Percentiles rank a stretch among this genome's conserved stretches.
phyloP scores from a whole-genome alignment of 257 asterid species.

The Solanum commersonii region DNA sequence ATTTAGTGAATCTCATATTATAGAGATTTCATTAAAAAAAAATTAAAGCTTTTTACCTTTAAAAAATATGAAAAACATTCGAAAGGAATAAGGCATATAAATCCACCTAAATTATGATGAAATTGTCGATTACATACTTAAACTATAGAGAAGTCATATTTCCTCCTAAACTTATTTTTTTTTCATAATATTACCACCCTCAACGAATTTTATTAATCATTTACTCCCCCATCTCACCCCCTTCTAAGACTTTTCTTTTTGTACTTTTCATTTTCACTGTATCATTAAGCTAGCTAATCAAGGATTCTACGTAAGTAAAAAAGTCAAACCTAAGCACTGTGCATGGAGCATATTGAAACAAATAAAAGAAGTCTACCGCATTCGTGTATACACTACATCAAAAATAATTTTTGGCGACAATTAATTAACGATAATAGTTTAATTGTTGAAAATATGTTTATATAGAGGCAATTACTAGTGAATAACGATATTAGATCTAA shows the following conservation, averaged over 20 bases:
- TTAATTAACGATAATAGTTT: no score
- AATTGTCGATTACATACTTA: neutral
- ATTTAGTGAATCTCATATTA: neutral
- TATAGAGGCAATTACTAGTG: no score
- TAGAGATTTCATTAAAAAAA: neutral
- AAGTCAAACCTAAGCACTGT: neutral
- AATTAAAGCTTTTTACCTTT: neutral
- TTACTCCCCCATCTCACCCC: neutral
- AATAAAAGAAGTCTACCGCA: neutral
- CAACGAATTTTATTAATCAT: neutral
- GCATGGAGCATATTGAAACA: neutral
- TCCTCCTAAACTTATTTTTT: neutral
- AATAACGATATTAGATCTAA: no score
- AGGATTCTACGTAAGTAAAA: neutral
- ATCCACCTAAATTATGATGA: neutral
- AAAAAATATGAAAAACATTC: neutral
- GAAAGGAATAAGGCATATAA: neutral
- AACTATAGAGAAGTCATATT: accelerated
- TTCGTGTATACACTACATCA: neutral
- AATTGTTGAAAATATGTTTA: no score
- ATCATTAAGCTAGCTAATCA: neutral
- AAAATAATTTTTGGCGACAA: no score
- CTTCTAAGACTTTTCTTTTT: neutral
- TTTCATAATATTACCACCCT: neutral
- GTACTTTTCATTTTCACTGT: neutral